Conservation (phyloP, 2,329 filamentous ascomycete genomes). For the Macrophomina pseudophaseolina region DNA sequence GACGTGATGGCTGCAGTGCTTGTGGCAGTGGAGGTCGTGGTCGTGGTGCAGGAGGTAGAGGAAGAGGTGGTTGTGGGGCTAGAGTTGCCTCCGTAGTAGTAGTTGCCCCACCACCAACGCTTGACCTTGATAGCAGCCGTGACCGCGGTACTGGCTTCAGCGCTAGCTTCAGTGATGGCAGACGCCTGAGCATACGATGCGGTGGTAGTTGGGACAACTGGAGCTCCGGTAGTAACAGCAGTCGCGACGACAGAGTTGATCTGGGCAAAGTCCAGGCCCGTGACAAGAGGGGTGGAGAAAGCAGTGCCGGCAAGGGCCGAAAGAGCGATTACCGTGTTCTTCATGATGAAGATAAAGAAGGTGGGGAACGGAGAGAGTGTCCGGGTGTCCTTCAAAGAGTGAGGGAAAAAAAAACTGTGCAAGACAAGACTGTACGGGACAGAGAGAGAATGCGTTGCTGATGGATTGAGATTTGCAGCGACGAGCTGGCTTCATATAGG, state of each 20-base stretch:
- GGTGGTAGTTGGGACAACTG: not conserved
- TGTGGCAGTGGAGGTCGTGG: not conserved
- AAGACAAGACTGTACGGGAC: not conserved
- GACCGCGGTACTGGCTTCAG: not conserved
- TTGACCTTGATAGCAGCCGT: conserved; percentile 11
- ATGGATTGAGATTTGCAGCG: not conserved
- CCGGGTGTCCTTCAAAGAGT: conserved; percentile 13
- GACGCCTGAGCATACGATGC: not conserved
- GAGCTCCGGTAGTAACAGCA: not conserved
- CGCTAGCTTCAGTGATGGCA: conserved; percentile 7
- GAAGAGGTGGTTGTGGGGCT: not conserved
- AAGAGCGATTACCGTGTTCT: conserved; percentile 20
- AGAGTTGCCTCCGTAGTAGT: not conserved
- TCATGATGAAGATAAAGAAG: conserved; percentile 18
- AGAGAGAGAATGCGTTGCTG: conserved; percentile 15
- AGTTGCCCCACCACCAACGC: not conserved
- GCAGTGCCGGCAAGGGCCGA: conserved; percentile 23
- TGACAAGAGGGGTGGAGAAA: conserved; percentile 7
- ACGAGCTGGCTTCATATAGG: conserved; percentile 14
- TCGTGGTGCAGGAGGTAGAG: not conserved
- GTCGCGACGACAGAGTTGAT: conserved; percentile 16
- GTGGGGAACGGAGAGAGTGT: conserved; percentile 8
- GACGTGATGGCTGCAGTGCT: not conserved
- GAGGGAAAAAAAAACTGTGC: conserved; percentile 13
- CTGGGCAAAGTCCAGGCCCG: conserved; percentile 10